These are phyloP conservation scores for Phialocephala subalpina DNA, from an alignment of 2,329 filamentous ascomycete species.

Conservation along the genomic window DNA sequence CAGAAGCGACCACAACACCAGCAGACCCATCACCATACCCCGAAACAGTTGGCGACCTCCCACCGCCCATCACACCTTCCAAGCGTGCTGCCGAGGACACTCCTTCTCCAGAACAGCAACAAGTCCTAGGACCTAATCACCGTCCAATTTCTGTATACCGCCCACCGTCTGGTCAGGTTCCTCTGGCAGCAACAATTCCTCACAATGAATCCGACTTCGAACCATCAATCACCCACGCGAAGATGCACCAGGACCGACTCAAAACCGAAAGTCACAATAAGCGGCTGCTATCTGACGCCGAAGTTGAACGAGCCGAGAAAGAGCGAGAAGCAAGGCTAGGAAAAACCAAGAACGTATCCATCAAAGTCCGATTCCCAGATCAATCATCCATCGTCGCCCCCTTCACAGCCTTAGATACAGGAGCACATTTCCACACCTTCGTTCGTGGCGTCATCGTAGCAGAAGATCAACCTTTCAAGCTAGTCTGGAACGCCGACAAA, in stretches of 20 bases:
- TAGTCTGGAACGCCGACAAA: slow-evolving; percentile 51
- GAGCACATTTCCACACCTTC: slow-evolving; percentile 75
- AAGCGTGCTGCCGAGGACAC: slow-evolving; percentile 24
- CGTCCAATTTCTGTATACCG: slow-evolving; percentile 76
- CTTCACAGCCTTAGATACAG: slow-evolving; percentile 74
- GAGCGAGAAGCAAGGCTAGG: slow-evolving; percentile 72
- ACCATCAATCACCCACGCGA: slow-evolving; percentile 78
- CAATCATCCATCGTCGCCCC: slow-evolving; percentile 78
- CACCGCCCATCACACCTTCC: slow-evolving; percentile 20
- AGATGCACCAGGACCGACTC: slow-evolving; percentile 75
- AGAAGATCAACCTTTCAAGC: slow-evolving; percentile 71
- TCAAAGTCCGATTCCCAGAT: slow-evolving; percentile 90
- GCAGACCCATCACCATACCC: slow-evolving; percentile 21
- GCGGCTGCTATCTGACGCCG: slow-evolving; percentile 82
- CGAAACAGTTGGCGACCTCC: slow-evolving; percentile 10
- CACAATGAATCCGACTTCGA: slow-evolving; percentile 79
- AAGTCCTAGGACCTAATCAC: slow-evolving; percentile 42
- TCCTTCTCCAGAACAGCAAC: slow-evolving; percentile 8
- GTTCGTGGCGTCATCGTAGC: slow-evolving; percentile 76
- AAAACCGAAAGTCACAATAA: slow-evolving; percentile 71
- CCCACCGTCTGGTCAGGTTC: slow-evolving; percentile 77
- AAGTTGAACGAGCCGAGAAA: slow-evolving; percentile 74
- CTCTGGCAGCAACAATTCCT: slow-evolving; percentile 73
- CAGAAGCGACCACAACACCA: slow-evolving; percentile 6
- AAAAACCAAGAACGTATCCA: slow-evolving; percentile 70